phyloP scores from a whole-genome alignment of 192 early-diverging fungal species.

The Phlyctochytrium arcticum region DNA sequence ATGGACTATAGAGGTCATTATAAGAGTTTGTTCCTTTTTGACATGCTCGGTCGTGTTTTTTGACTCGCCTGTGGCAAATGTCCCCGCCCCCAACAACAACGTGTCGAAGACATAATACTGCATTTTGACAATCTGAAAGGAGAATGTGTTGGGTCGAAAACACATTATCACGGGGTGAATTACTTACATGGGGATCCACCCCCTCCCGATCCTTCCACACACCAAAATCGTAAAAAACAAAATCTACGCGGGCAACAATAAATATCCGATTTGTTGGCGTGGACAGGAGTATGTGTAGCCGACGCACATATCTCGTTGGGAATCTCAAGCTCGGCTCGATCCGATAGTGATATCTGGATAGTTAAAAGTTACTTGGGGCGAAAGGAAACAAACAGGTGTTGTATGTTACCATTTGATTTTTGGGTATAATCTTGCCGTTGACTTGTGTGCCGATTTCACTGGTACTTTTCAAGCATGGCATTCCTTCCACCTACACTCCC shows the following conservation, averaged over 20 bases:
- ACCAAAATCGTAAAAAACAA: conserved; percentile 5
- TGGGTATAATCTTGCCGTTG: not conserved
- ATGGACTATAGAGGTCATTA: not conserved
- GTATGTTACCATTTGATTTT: not conserved
- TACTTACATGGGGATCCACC: not conserved
- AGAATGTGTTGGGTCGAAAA: not conserved
- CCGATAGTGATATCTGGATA: not conserved
- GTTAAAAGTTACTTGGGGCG: not conserved
- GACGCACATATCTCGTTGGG: conserved; percentile 11
- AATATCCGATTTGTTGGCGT: not conserved
- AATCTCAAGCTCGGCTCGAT: conserved; percentile 17
- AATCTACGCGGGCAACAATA: not conserved
- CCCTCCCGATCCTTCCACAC: not conserved
- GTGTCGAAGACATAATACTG: conserved; percentile 18
- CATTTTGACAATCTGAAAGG: conserved; percentile 2
- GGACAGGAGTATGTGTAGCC: not conserved
- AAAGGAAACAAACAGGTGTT: not conserved
- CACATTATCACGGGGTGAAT: not conserved
- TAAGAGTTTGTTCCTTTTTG: not conserved
- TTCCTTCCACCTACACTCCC: conserved; percentile 4
- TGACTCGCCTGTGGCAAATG: conserved; percentile 20
- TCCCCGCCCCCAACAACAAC: conserved; percentile 3
- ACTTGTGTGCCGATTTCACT: conserved; percentile 12
- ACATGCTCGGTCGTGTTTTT: not conserved
- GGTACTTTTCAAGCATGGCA: conserved; percentile 15